These are phyloP conservation scores for Talaromyces thailandensis DNA, from an alignment of 495 filamentous ascomycete species.

Conservation along the genomic window DNA sequence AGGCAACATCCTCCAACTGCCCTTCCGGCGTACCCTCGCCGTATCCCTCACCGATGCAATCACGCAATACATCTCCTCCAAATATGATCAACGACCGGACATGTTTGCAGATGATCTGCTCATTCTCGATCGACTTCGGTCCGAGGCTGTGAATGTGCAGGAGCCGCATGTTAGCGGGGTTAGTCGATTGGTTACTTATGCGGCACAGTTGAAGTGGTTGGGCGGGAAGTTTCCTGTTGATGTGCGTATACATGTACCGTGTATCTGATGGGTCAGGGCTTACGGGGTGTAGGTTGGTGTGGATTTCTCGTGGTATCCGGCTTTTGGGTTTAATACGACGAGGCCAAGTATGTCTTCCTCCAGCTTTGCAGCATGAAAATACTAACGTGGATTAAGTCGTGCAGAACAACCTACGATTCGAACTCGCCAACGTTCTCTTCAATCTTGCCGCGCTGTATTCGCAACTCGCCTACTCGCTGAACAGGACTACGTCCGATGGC, in stretches of 20 bases:
- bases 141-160: constrained; percentile 74
- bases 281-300: constrained; percentile 62
- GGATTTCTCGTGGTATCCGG: constrained; percentile 92
- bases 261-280: background rate
- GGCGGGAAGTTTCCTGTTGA: constrained; percentile 95
- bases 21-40: constrained; percentile 76
- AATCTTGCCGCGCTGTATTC: constrained; percentile 92
- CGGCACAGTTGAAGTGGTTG: constrained; percentile 90
- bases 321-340: constrained; percentile 81
- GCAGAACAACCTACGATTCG: constrained; percentile 89
- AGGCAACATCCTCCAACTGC: constrained; percentile 55
- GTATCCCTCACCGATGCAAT: constrained; percentile 73
- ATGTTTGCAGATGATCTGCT: constrained; percentile 91
- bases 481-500: constrained; percentile 73
- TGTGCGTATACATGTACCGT: constrained; percentile 38
- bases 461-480: constrained; percentile 74
- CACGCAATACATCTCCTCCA: constrained; percentile 91
- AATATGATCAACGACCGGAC: constrained; percentile 98
- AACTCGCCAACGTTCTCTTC: constrained; percentile 87
- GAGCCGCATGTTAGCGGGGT: constrained; percentile 89
- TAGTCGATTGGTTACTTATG: constrained; percentile 77
- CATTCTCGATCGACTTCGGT: constrained; percentile 72
- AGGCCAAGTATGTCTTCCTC: constrained; percentile 48
- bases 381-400: constrained; percentile 37
- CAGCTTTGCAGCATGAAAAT: background rate